Conservation (phyloP, 2,329 filamentous ascomycete genomes). For the Xylaria multiplex region DNA sequence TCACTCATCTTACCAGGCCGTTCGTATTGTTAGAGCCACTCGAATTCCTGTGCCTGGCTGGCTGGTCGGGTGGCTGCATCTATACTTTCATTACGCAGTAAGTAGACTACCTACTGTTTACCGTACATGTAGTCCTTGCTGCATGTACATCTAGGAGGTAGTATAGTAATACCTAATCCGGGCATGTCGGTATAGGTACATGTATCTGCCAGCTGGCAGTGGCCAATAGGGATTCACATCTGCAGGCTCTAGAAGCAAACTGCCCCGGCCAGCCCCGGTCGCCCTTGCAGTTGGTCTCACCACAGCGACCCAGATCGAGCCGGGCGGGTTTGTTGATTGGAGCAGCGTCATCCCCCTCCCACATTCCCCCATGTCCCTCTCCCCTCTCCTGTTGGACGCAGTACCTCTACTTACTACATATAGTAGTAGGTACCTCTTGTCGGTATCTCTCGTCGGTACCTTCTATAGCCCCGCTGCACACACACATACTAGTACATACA, state of each 20-base stretch:
- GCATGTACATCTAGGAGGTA: neutral
- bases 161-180: neutral
- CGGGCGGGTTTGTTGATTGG: conserved; percentile 34
- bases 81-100: neutral
- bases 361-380: neutral
- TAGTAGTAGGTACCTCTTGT: too few relatives aligned
- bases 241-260: conserved; percentile 28
- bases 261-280: conserved; percentile 21
- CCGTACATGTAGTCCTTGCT: neutral
- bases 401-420: neutral
- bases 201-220: conserved; percentile 4
- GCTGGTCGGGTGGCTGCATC: neutral
- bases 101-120: neutral
- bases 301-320: conserved; percentile 34
- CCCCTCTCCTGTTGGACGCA: neutral
- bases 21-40: conserved; percentile 9
- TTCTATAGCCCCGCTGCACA: conserved; percentile 13
- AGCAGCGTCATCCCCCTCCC: conserved; percentile 30
- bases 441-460: too few relatives aligned
- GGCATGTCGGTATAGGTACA: neutral
- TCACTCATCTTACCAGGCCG: neutral
- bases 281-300: conserved; percentile 39
- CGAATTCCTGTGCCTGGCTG: conserved; percentile 28
- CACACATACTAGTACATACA: neutral
- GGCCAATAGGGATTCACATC: conserved; percentile 28